These are phyloP conservation scores for Rubus idaeus DNA, from an alignment of 306 rosid species.

Conservation along the genomic window DNA sequence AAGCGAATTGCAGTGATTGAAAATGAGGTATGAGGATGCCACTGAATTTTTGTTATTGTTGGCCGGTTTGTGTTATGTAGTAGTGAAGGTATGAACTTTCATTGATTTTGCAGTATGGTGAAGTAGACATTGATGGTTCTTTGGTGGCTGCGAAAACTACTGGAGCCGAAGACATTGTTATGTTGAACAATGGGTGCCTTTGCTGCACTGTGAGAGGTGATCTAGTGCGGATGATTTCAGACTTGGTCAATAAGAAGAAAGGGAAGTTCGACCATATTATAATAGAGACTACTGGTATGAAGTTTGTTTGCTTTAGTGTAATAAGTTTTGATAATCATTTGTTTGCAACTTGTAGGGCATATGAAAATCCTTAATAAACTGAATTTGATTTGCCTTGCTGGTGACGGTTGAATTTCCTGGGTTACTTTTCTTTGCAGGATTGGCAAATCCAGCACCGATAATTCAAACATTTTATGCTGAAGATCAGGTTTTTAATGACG, in stretches of 20 bases:
- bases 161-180: constrained; percentile 91
- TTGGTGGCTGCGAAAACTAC: constrained; percentile 80
- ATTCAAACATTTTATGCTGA: constrained; percentile 97
- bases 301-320: neutral
- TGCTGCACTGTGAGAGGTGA: constrained; percentile 99
- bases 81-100: constrained; percentile 14
- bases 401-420: neutral
- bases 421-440: constrained; percentile 47
- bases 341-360: neutral
- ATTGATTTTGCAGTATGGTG: constrained; percentile 65
- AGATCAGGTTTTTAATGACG: constrained; percentile 70
- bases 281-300: constrained; percentile 82
- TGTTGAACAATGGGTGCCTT: constrained; percentile 92
- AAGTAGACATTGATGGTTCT: constrained; percentile 93
- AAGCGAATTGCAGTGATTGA: constrained; percentile 92
- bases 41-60: neutral
- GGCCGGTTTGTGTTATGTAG: neutral
- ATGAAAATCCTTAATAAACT: neutral
- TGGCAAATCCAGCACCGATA: constrained; percentile 96
- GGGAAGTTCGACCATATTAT: constrained; percentile 91
- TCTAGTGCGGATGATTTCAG: constrained; percentile 87
- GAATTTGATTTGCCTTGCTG: neutral
- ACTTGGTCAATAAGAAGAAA: constrained; percentile 72
- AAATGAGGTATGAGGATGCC: constrained; percentile 55
- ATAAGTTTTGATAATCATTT: neutral